Percentiles rank a stretch among this genome's conserved stretches.
Conservation (phyloP, 2,329 filamentous ascomycete species). For the Colletotrichum gloeosporioides region DNA sequence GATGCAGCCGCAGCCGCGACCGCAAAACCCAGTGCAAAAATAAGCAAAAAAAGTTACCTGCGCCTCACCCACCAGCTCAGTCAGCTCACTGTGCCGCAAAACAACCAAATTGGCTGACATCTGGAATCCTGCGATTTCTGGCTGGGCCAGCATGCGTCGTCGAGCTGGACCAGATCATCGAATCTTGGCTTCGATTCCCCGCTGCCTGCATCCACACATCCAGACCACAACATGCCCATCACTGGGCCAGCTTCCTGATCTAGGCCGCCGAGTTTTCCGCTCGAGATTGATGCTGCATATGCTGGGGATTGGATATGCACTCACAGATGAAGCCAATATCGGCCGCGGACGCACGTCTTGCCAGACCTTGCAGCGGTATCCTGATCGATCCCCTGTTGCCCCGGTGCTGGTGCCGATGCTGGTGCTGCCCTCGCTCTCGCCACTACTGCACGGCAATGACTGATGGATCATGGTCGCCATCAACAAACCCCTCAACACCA, state of each 20-base stretch:
- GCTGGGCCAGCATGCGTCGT: not conserved
- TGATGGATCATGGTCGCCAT: not conserved
- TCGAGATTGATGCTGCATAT: not conserved
- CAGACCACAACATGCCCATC: not conserved
- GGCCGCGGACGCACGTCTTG: not conserved
- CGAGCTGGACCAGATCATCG: conserved; percentile 1
- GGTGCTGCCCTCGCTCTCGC: not conserved
- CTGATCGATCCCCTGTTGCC: not conserved
- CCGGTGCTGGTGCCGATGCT: not conserved
- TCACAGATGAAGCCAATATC: not conserved
- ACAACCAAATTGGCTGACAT: not conserved
- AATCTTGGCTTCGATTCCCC: not conserved
- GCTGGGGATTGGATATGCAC: not conserved
- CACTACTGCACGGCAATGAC: not conserved
- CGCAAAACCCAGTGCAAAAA: not conserved
- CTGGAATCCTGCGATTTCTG: not conserved
- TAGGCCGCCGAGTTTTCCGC: not conserved
- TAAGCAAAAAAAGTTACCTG: not conserved
- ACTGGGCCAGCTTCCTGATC: conserved; percentile 14
- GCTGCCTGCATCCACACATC: not conserved
- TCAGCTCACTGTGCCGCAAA: not conserved
- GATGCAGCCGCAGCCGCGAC: not conserved
- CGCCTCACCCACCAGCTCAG: not conserved
- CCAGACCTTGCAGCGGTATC: not conserved
- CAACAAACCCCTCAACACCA: not conserved